Evolutionary conservation across 306 rosid genomes (phyloP).

Genomic region (Spatholobus suberectus): DNA sequence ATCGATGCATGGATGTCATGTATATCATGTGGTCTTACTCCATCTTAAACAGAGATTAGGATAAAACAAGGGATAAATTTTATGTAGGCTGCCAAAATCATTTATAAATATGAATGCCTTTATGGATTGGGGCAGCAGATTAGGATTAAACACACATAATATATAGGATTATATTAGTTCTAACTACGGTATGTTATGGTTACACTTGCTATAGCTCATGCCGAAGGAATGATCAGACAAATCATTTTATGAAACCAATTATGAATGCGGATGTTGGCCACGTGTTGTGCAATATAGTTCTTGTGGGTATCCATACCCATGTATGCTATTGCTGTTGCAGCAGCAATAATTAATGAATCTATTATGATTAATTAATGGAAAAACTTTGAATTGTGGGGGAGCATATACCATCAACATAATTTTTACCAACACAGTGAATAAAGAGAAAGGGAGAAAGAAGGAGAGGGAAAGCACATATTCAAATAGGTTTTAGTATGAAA

Average conservation of each 20-base stretch:
- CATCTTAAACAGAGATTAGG: background rate
- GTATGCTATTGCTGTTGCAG: constrained; percentile 45
- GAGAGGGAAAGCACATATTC: constrained; percentile 76
- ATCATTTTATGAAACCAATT: constrained; percentile 32
- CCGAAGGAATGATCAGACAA: constrained; percentile 10
- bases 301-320: constrained; percentile 46
- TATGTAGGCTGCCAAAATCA: background rate
- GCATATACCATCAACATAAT: constrained; percentile 65
- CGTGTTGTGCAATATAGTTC: constrained; percentile 52
- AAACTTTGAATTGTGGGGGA: constrained; percentile 43
- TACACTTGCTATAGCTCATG: constrained; percentile 31
- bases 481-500: constrained; percentile 81
- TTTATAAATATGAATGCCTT: background rate
- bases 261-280: constrained; percentile 52
- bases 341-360: constrained; percentile 58
- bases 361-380: constrained; percentile 54
- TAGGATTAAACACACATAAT: background rate
- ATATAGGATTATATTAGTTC: background rate
- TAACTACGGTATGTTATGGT: background rate
- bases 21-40: background rate
- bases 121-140: background rate
- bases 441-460: constrained; percentile 45
- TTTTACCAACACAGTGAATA: constrained; percentile 58
- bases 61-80: background rate
- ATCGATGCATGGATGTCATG: constrained; percentile 17